A percentile compares a stretch with the other conserved stretches of the same genome.
Conservation (phyloP, 257 asterid genomes). For the Solanum raphanifolium region DNA sequence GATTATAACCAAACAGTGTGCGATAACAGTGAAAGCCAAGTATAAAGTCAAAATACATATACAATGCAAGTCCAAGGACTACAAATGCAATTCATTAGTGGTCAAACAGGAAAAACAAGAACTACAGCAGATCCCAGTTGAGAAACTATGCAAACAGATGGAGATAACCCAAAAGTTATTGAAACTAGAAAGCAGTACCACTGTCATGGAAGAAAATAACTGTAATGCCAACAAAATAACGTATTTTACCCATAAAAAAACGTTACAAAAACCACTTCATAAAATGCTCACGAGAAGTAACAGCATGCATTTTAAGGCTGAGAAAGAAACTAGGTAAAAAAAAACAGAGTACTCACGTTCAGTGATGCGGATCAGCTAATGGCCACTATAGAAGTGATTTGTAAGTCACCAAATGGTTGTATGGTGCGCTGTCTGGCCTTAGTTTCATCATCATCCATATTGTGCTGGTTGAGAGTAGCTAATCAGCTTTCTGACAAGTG, state of each 20-base stretch:
- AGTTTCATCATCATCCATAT: slow-evolving; percentile 27
- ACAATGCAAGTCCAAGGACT: background rate
- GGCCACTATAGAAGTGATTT: slow-evolving; percentile 19
- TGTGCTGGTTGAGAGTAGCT: slow-evolving; percentile 48
- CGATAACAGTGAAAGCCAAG: background rate
- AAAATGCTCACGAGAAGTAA: background rate
- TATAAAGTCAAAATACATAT: background rate
- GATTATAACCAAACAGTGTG: background rate
- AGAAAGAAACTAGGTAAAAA: background rate
- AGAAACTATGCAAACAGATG: background rate
- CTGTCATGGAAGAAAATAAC: background rate
- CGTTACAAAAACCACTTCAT: background rate
- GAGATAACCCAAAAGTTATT: background rate
- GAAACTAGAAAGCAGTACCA: background rate
- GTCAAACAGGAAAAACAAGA: background rate
- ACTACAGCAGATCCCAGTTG: background rate
- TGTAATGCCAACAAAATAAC: background rate
- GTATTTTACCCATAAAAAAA: background rate
- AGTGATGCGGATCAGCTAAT: slow-evolving; percentile 16
- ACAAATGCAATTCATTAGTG: background rate
- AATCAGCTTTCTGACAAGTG: slow-evolving; percentile 51
- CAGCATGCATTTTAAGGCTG: background rate
- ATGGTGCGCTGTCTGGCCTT: background rate
- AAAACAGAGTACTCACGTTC: slow-evolving; percentile 29
- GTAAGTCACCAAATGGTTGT: background rate